phyloP scores from a whole-genome alignment of 208 protist genomes.

The Trypanosoma platydactyli region DNA sequence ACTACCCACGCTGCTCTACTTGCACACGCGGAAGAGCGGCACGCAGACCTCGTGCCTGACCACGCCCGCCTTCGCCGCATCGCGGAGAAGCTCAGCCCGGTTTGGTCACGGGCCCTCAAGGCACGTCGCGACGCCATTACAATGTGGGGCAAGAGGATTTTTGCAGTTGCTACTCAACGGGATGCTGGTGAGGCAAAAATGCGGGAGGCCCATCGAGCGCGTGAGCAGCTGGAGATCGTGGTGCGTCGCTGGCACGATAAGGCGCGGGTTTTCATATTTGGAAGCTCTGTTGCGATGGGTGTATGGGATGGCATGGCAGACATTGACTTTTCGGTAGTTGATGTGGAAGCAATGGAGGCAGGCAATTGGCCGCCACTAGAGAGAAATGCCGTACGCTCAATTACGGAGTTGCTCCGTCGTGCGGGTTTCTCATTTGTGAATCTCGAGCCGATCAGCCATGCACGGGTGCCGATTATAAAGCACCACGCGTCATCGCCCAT shows the following conservation, averaged over 20 bases:
- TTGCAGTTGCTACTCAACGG: conserved; percentile 53
- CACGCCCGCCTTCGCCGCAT: conserved; percentile 52
- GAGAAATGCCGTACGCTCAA: conserved; percentile 77
- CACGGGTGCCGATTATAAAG: conserved; percentile 90
- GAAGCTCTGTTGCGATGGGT: conserved; percentile 77
- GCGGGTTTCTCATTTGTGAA: conserved; percentile 85
- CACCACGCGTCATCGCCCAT: conserved; percentile 86
- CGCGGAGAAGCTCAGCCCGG: conserved; percentile 39
- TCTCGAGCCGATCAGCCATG: conserved; percentile 82
- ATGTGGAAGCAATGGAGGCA: conserved; percentile 61
- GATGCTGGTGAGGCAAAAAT: conserved; percentile 79
- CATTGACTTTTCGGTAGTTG: conserved; percentile 90
- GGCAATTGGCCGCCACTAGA: conserved; percentile 79
- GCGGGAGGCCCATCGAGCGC: conserved; percentile 73
- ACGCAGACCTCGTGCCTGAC: conserved; percentile 51
- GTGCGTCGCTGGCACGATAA: conserved; percentile 75
- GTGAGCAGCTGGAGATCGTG: conserved; percentile 79
- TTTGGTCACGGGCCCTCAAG: conserved; percentile 44
- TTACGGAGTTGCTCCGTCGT: conserved; percentile 80
- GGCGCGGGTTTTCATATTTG: conserved; percentile 84
- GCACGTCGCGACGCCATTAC: conserved; percentile 35
- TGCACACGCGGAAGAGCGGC: conserved; percentile 55
- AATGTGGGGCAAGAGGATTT: conserved; percentile 56
- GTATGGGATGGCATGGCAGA: conserved; percentile 88
- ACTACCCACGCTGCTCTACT: conserved; percentile 47